phyloP scores from a whole-genome alignment of 2,329 filamentous ascomycete species.

The Fusarium humuli region DNA sequence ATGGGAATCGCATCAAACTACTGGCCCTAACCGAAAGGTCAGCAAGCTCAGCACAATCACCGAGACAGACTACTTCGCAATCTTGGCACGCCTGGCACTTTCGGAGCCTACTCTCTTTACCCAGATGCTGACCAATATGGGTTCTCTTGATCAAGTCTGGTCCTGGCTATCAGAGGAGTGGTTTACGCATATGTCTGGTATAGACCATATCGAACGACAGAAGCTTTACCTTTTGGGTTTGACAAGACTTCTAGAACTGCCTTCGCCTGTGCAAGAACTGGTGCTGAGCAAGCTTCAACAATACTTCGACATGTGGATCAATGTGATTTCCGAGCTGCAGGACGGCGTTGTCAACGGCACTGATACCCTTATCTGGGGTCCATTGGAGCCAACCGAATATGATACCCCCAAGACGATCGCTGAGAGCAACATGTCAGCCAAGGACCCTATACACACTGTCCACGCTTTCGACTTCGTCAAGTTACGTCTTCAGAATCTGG shows the following conservation, averaged over 20 bases:
- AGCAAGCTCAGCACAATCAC: slow-evolving; percentile 78
- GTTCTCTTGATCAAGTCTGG: slow-evolving; percentile 65
- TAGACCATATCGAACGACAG: slow-evolving; percentile 72
- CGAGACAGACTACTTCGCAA: slow-evolving; percentile 85
- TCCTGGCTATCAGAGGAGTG: slow-evolving; percentile 70
- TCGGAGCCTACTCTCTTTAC: slow-evolving; percentile 77
- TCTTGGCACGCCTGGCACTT: slow-evolving; percentile 82
- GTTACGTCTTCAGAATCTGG: slow-evolving; percentile 68
- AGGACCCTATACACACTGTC: slow-evolving; percentile 76
- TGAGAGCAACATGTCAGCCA: slow-evolving; percentile 64
- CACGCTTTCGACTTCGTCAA: slow-evolving; percentile 73
- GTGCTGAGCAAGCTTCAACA: slow-evolving; percentile 74
- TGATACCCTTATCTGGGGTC: slow-evolving; percentile 64
- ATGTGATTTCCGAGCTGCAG: slow-evolving; percentile 73
- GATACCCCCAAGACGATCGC: slow-evolving; percentile 67
- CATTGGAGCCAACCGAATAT: slow-evolving; percentile 60
- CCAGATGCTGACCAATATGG: slow-evolving; percentile 63
- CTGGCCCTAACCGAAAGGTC: slow-evolving; percentile 79
- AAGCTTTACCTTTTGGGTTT: slow-evolving; percentile 81
- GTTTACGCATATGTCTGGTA: slow-evolving; percentile 76
- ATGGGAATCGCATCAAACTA: slow-evolving; percentile 81
- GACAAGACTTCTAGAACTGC: slow-evolving; percentile 76
- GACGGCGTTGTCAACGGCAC: slow-evolving; percentile 66
- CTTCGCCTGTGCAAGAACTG: slow-evolving; percentile 67
- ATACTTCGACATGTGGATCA: slow-evolving; percentile 81